These are phyloP conservation scores for Penicillium occitanis DNA, from an alignment of 2,329 filamentous ascomycete genomes.

Conservation along the genomic window DNA sequence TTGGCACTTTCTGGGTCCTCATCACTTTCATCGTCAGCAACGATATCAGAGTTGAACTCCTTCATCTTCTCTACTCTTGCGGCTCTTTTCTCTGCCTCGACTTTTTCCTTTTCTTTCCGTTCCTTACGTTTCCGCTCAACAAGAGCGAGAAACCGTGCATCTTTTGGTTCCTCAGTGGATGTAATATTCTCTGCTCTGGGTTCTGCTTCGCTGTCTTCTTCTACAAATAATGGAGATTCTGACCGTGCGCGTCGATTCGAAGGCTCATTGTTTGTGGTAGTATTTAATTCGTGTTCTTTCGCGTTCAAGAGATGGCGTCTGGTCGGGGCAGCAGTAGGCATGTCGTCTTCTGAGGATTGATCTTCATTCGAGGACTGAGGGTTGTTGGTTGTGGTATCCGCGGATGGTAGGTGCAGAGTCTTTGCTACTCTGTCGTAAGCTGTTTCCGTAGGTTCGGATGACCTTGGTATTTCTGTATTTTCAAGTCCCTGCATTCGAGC, in stretches of 20 bases:
- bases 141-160: constrained; percentile 67
- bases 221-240: constrained; percentile 47
- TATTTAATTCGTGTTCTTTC: constrained; percentile 28
- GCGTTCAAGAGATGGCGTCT: constrained; percentile 32
- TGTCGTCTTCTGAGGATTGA: constrained; percentile 38
- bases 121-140: constrained; percentile 73
- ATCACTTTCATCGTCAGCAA: constrained; percentile 55
- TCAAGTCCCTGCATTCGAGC: constrained; percentile 58
- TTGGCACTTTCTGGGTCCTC: constrained; percentile 64
- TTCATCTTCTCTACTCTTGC: constrained; percentile 34
- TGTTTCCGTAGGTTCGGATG: constrained; percentile 27
- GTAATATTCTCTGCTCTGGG: constrained; percentile 28
- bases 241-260: constrained; percentile 30
- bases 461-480: constrained; percentile 24
- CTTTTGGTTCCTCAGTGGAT: constrained; percentile 31
- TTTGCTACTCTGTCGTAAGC: constrained; percentile 42
- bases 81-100: constrained; percentile 44
- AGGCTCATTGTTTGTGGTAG: constrained; percentile 30
- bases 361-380: constrained; percentile 36
- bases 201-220: constrained; percentile 29
- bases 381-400: constrained; percentile 6
- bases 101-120: constrained; percentile 65
- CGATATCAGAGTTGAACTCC: constrained; percentile 42
- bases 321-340: constrained; percentile 29
- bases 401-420: constrained; percentile 20